A percentile compares a stretch with the other conserved stretches of the same genome.
Evolutionary conservation across 2,329 filamentous ascomycete species (phyloP).

Genomic region (Chrysosporium keratinophilum): DNA sequence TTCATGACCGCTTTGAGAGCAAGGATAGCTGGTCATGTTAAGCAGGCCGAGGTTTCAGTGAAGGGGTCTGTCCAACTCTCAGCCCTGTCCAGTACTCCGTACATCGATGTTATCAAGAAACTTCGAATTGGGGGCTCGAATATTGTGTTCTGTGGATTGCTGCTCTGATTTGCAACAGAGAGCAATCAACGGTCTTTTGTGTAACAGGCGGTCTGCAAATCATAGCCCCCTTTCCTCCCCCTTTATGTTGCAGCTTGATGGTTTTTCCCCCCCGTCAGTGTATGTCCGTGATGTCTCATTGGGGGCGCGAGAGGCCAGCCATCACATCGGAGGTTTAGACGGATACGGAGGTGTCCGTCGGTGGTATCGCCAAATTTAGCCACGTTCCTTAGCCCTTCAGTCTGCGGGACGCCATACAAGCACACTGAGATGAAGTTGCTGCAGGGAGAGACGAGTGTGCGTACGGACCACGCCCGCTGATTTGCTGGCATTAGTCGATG

Average conservation of each 20-base stretch:
- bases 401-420: no score
- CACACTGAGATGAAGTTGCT: background rate
- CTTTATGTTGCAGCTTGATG: background rate
- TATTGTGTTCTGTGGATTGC: background rate
- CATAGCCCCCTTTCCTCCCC: background rate
- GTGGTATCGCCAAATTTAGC: constrained; percentile 2
- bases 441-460: background rate
- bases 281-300: background rate
- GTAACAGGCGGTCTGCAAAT: constrained; percentile 4
- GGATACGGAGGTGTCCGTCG: background rate
- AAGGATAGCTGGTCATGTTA: no score
- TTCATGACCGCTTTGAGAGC: no score
- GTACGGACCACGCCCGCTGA: background rate
- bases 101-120: background rate
- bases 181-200: background rate
- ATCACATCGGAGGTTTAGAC: background rate
- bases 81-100: background rate
- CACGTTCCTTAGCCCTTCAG: background rate
- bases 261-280: background rate
- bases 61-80: no score
- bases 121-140: background rate
- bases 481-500: background rate
- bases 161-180: background rate
- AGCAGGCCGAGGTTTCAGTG: no score
- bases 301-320: background rate